Evolutionary conservation across 108 stramenopile species (phyloP).

Genomic region (Pseudonitzschia multistriata): DNA sequence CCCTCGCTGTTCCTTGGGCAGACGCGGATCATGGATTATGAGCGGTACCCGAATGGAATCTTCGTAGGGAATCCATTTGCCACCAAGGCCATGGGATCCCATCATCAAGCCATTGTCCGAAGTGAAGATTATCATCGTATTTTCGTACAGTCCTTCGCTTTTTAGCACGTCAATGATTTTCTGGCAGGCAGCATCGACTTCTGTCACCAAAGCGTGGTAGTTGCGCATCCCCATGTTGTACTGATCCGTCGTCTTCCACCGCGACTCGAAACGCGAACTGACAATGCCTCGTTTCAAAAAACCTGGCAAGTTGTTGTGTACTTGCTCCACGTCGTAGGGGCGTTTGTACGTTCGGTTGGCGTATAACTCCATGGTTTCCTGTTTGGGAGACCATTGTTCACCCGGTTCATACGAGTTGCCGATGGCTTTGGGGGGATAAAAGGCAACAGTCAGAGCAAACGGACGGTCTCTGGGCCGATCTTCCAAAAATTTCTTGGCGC

Average conservation of each 20-base stretch:
- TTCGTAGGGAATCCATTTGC: slow-evolving; percentile 74
- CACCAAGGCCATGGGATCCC: slow-evolving; percentile 62
- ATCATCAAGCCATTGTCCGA: slow-evolving; percentile 65
- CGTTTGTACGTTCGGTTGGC: slow-evolving; percentile 42
- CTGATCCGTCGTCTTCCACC: slow-evolving; percentile 51
- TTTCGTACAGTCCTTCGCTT: slow-evolving; percentile 43
- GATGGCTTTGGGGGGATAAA: slow-evolving; percentile 71
- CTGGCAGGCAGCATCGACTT: slow-evolving; percentile 58
- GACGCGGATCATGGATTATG: slow-evolving; percentile 68
- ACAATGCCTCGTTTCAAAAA: slow-evolving; percentile 47
- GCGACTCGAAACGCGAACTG: slow-evolving; percentile 44
- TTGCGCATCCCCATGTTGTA: slow-evolving; percentile 73
- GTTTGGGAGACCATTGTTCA: slow-evolving; percentile 6
- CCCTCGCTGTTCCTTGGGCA: slow-evolving; percentile 45
- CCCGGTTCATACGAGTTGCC: slow-evolving; percentile 16
- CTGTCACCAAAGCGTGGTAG: slow-evolving; percentile 60
- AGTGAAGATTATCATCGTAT: slow-evolving; percentile 71
- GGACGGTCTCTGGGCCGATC: slow-evolving; percentile 48
- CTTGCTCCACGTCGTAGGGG: slow-evolving; percentile 37
- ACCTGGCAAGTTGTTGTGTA: slow-evolving; percentile 47
- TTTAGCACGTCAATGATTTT: slow-evolving; percentile 52
- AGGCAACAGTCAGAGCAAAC: slow-evolving; percentile 65
- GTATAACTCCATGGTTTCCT: slow-evolving; percentile 42
- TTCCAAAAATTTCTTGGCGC: slow-evolving; percentile 48
- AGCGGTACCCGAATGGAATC: slow-evolving; percentile 73